A percentile compares a stretch with the other conserved stretches of the same genome.
phyloP scores from a whole-genome alignment of 176 grass and related monocot species.

The Dendrocalamus sinicus region DNA sequence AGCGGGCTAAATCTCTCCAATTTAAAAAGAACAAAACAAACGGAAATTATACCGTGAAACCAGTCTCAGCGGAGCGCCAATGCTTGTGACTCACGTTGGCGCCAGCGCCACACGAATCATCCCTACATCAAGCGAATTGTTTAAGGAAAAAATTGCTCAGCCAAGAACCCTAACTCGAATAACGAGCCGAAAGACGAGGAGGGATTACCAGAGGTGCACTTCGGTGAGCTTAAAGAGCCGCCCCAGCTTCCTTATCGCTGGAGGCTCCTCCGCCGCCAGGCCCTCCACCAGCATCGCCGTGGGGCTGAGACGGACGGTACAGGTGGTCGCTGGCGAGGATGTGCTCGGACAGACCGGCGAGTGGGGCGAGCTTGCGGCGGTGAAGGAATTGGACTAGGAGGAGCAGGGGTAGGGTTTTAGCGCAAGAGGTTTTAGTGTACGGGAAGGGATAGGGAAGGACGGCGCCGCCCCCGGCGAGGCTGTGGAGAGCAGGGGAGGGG shows the following conservation, averaged over 20 bases:
- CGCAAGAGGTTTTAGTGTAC: background rate
- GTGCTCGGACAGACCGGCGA: background rate
- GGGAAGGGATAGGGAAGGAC: background rate
- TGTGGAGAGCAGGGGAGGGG: background rate
- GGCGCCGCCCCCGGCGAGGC: no score
- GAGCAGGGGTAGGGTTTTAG: background rate
- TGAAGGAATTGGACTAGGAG: background rate
- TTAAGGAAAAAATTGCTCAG: background rate
- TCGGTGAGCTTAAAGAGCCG: conserved; percentile 67
- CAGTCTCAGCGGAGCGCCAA: conserved; percentile 29
- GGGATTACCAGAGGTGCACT: conserved; percentile 67
- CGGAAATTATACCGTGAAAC: conserved; percentile 11
- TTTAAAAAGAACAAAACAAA: background rate
- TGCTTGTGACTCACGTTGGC: conserved; percentile 17
- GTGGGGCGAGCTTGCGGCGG: background rate
- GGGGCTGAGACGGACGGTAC: background rate
- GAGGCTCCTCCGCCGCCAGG: conserved; percentile 24
- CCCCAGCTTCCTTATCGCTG: conserved; percentile 61
- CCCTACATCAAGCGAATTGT: conserved; percentile 58
- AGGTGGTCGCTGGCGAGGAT: background rate
- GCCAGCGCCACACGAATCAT: conserved; percentile 49
- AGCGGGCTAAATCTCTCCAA: no score
- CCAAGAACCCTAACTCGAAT: background rate
- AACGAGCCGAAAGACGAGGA: background rate
- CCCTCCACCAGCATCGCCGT: conserved; percentile 4